Base-by-base conservation (phyloP, 768 basidiomycete species). In the Podaxis sp. region DNA sequence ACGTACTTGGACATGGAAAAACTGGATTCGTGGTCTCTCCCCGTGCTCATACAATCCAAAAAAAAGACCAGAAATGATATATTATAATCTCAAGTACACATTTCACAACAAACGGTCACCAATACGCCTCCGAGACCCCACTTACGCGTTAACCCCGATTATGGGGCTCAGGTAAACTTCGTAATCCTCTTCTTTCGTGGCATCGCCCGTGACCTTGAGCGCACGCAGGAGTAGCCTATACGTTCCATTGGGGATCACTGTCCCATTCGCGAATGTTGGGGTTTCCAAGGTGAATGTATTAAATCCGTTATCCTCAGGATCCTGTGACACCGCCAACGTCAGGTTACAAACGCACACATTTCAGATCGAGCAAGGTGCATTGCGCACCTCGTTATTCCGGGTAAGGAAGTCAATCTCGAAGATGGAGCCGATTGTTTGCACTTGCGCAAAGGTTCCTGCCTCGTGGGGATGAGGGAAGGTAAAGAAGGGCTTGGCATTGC, bases 141-240 rank as follows among this genome's bases (percentile, higher is more conserved):
- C 77, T 78, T 37, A 82, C 81, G 50, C 66, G 82, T 79, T n/a
- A 84, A 85, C 69, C 47, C 47, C 47, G 47, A 75, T 63, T 54
- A 79, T 68, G 11, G 78, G 77, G 59, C 79, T 79, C 61, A 80
- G 66, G 76, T 75, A 82, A 53, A 74, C 76, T 57, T 82, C 80
- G 52, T 75, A 81, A 63, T 81, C 78, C 25, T 70, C 72, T 62
- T 80, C 74, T 23, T 70, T 74, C n/a, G 62, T 69, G 18, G 75
- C 69, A 59, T 81, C 63, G 0, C 79, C 80, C 7, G 79, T 79
- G 3, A 80, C 79, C 53, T 64, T 73, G 57, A 81, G 63, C 0
- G 77, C 76, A 3, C 79, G 73, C 4, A 80, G 44, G 21, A 81
- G 70, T 27, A 77, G 23, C 32, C 75, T 73, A 65, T 79, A 81